Conservation (phyloP, 2,329 filamentous ascomycete genomes). For the Rutstroemia sp. region DNA sequence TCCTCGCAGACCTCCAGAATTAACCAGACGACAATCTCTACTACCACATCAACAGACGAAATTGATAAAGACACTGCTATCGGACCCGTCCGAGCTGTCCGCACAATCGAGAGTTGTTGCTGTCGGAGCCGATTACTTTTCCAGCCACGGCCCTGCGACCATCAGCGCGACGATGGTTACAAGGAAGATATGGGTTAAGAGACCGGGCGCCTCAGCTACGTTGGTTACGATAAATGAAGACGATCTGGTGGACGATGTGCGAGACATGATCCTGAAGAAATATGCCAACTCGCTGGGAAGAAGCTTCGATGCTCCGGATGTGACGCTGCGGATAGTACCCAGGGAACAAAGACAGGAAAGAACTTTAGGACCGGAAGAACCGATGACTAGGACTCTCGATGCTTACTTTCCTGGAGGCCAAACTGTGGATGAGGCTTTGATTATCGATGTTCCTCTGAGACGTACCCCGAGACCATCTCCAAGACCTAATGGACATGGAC, state of each 20-base stretch:
- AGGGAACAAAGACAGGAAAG: conserved; percentile 62
- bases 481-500: conserved; percentile 30
- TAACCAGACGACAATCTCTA: conserved; percentile 35
- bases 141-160: conserved; percentile 23
- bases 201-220: conserved; percentile 78
- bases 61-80: conserved; percentile 43
- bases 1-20: conserved; percentile 18
- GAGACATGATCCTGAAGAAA: conserved; percentile 86
- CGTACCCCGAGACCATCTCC: conserved; percentile 79
- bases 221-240: conserved; percentile 79
- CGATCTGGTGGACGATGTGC: conserved; percentile 88
- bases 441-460: conserved; percentile 77
- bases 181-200: conserved; percentile 92
- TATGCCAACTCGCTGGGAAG: conserved; percentile 89
- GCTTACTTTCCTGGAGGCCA: conserved; percentile 82
- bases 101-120: conserved; percentile 28
- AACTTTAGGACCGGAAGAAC: conserved; percentile 76
- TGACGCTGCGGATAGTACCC: conserved; percentile 70
- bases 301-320: conserved; percentile 84
- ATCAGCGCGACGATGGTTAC: conserved; percentile 44
- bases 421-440: conserved; percentile 76
- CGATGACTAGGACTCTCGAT: conserved; percentile 70
- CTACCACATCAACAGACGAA: conserved; percentile 38
- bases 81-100: conserved; percentile 35
- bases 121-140: conserved; percentile 25